phyloP scores from a whole-genome alignment of 2,329 filamentous ascomycete species.

The Penicillium sp. region DNA sequence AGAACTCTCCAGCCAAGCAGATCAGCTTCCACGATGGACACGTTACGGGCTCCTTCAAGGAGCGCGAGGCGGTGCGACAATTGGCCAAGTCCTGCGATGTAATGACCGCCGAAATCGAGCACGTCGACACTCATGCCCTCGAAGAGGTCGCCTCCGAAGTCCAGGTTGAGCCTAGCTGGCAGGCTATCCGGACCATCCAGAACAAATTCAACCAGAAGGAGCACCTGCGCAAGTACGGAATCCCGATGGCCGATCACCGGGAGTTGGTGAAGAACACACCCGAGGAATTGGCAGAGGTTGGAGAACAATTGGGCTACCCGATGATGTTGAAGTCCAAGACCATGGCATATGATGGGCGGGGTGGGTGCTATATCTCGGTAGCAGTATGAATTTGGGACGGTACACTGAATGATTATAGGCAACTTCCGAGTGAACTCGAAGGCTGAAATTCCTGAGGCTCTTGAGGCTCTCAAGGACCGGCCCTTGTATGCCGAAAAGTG shows the following conservation, averaged over 20 bases:
- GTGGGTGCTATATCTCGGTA: slow-evolving; percentile 45
- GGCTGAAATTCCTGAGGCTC: slow-evolving; percentile 64
- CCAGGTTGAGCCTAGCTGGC: slow-evolving; percentile 77
- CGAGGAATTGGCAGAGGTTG: slow-evolving; percentile 64
- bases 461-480: slow-evolving; percentile 66
- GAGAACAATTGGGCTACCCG: slow-evolving; percentile 70
- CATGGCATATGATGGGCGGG: slow-evolving; percentile 88
- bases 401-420: slow-evolving; percentile 42
- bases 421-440: slow-evolving; percentile 66
- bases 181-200: slow-evolving; percentile 84
- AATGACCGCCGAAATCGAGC: slow-evolving; percentile 92
- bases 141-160: slow-evolving; percentile 75
- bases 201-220: slow-evolving; percentile 92
- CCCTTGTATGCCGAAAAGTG: slow-evolving; percentile 88
- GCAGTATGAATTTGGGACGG: background rate
- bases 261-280: slow-evolving; percentile 62
- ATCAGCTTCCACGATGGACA: slow-evolving; percentile 74
- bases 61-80: slow-evolving; percentile 73
- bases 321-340: slow-evolving; percentile 92
- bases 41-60: slow-evolving; percentile 84
- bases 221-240: slow-evolving; percentile 66
- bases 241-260: slow-evolving; percentile 72
- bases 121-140: slow-evolving; percentile 85
- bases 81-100: slow-evolving; percentile 77
- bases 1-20: slow-evolving; percentile 79